Conservation (phyloP, 164 flowering plant species). For the Annona squamosa region DNA sequence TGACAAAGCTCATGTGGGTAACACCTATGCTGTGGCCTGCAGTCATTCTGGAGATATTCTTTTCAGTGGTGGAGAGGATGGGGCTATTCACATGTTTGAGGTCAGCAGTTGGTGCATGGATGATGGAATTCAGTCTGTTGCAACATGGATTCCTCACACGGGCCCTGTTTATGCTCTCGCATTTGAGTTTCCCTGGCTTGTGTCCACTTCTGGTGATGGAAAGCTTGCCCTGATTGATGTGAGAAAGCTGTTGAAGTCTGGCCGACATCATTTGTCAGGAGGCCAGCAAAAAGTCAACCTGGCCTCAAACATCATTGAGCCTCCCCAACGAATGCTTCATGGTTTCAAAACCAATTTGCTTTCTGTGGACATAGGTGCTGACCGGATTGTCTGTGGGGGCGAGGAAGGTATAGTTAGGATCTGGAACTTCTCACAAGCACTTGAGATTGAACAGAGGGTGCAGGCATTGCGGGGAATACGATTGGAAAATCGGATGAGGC, state of each 20-base stretch:
- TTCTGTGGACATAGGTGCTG: constrained; percentile 71
- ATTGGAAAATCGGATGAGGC: constrained; percentile 74
- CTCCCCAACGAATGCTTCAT: constrained; percentile 93
- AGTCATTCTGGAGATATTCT: constrained; percentile 69
- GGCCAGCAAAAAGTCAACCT: constrained; percentile 13
- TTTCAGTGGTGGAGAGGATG: constrained; percentile 95
- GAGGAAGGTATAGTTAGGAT: constrained; percentile 80
- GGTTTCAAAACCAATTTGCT: constrained; percentile 65
- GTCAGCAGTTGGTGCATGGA: constrained; percentile 18
- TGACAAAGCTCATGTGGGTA: constrained; percentile 51
- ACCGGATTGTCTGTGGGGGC: constrained; percentile 84
- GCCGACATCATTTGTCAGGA: constrained; percentile 17
- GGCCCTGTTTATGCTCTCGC: constrained; percentile 75
- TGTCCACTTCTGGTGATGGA: constrained; percentile 86
- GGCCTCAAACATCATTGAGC: constrained; percentile 30
- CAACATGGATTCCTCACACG: constrained; percentile 73
- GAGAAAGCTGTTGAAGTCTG: constrained; percentile 52
- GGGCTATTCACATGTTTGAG: constrained; percentile 82
- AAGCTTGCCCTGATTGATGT: constrained; percentile 72
- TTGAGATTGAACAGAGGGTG: constrained; percentile 58
- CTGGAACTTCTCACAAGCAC: constrained; percentile 88
- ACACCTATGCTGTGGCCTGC: constrained; percentile 52
- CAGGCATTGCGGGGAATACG: constrained; percentile 57
- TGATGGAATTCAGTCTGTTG: constrained; percentile 25
- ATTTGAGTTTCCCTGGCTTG: constrained; percentile 97